Evolutionary conservation across 1,139 yeast genomes (phyloP), one percentile per base, ranked within the genome.

Genomic region (Pichia sp.): DNA sequence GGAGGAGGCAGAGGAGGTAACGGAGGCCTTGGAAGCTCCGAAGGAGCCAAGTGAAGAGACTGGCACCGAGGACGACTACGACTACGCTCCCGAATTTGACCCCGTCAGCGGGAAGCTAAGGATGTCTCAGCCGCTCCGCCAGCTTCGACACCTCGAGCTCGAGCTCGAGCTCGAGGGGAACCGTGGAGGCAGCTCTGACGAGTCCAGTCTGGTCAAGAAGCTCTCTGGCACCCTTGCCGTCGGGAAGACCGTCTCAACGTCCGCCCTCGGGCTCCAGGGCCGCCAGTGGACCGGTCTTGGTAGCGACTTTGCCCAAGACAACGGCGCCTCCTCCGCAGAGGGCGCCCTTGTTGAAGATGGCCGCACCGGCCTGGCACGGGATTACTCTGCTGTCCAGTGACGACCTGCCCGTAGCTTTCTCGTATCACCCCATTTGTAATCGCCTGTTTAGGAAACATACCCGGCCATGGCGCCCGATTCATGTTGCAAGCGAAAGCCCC

Each of bases 271-370:
- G 60, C 74, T 93, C 49, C 95, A 90, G 64, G 75, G 75, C 44
- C 78, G 95, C 65, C 74, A 77, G 27, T 93, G 99, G 99, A 82
- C 85, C 0, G 99, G 99, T 0, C 74, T 93, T 41, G 99, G 99
- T 0, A 85, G 95, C 59, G 98, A 92, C 65, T 89, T 78, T 69
- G 34, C 34, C 12, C 24, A 20, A 20, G 62, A 64, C 7, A 62
- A 65, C 7, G 62, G 66, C 1, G 64, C 56, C 7, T 68, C 64
- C n/a, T 69, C 67, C 49, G 73, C 73, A 48, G 78, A 76, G 20
- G 95, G 93, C 33, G 91, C 97, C 0, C 68, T 76, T 1, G 79
- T 89, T 1, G 96, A 90, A 66, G 84, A 85, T 61, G 99, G 99
- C 1, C 76, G 85, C 49, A 77, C 80, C 1, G 99, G 99, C 42